Evolutionary conservation across 176 grass and related monocot species (phyloP), one percentile per base, ranked within the genome.

Genomic region (Oryza meridionalis): DNA sequence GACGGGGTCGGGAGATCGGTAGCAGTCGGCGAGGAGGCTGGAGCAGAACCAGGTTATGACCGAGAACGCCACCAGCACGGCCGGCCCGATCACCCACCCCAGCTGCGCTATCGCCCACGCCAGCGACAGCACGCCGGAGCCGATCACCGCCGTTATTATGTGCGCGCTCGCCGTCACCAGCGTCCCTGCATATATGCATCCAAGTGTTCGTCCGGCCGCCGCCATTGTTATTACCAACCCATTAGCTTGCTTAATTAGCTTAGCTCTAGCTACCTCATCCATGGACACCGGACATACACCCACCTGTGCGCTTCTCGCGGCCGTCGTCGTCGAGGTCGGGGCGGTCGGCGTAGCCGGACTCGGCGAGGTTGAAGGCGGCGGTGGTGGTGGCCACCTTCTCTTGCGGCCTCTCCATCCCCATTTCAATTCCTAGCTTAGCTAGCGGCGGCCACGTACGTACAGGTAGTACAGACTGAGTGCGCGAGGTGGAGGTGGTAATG

Each of bases 91-190:
- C 0, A 98, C 68, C 96, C 96, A 98, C 15, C 96, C 96, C 4
- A 98, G 84, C 79, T 98, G 96, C 32, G 96, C 83, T 75, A 98
- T 90, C 38, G 96, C 80, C 96, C 96, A 98, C 11, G 93, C 93
- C 49, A 98, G 77, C 42, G 96, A 98, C 26, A 98, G 92, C 81
- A 98, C 96, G 15, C 96, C 96, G 4, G 96, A 98, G 0, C 93
- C 96, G 80, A 98, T 98, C 80, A 98, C 96, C 67, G 96, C 96
- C 7, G 96, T 98, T 43, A 97, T 93, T 62, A 97, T 97, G 82
- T 97, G 95, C 2, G 96, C 93, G 69, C 96, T 98, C 62, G 96
- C 93, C 61, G 96, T 98, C 35, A 88, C n/a, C 80, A 95, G 75
- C 17, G 88, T 98, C 55, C 95, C 95, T 97, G 29, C 29, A 29